Base-by-base conservation (phyloP, 768 basidiomycete species). In the Serendipita vermifera region DNA sequence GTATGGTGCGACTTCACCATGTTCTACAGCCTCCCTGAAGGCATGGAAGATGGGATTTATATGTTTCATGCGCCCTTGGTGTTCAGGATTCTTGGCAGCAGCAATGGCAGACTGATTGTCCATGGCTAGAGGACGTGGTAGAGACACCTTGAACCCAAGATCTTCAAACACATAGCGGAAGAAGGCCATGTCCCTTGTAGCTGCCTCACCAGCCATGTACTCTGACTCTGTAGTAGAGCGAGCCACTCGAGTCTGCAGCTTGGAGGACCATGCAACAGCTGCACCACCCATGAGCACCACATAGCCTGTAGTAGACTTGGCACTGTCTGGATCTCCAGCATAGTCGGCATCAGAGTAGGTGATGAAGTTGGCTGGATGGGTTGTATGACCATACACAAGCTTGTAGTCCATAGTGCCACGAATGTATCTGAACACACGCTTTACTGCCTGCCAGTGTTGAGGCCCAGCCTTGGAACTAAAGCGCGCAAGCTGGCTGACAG, bases 221-320 rank as follows among this genome's bases (percentile, higher is more conserved):
- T 69, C 67, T 1, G 66, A 66, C 55, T 69, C 62, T 13, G 64
- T 64, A 14, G 64, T 65, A 6, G 66, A 69, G 2, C 54, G 51
- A 0, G 67, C 58, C 15, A 67, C 63, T 11, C 59, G 56, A 3
- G 62, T 20, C 60, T 68, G 69, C 24, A 58, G 55, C 32, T 61
- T 61, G 14, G 59, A 61, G 0, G 27, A 11, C 67, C 68, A 69
- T 13, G 38, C 40, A 9, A 68, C 57, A 3, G 56, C 46, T 3
- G 58, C 60, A 1, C 55, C 60, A 17, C 55, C 62, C 20, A 64
- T 59, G 22, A 60, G 62, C 55, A 66, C 57, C 2, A 65, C 14
- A 46, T 59, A 64, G 13, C 62, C 63, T 29, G 59, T 60, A 13
- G 62, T 63, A 1, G 62, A 65, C 46, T 54, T 57, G 15, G 61